Percentiles rank a stretch among this genome's conserved stretches.
phyloP scores from a whole-genome alignment of 352 stramenopile species.

The Phytophthora lateralis region DNA sequence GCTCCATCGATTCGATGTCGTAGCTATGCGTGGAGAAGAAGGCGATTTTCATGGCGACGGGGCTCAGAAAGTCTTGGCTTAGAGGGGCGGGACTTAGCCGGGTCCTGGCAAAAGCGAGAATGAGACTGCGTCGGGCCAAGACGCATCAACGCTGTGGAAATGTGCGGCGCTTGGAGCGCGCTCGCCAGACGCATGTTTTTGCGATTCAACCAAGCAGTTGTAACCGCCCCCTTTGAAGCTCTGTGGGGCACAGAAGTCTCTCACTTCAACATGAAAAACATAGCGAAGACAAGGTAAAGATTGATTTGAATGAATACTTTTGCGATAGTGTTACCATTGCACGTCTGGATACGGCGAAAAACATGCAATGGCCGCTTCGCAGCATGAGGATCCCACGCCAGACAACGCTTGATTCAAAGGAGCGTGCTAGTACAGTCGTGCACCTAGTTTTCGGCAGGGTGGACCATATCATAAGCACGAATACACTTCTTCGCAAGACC shows the following conservation, averaged over 20 bases:
- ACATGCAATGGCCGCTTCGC: constrained; percentile 15
- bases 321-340: constrained; percentile 4
- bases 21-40: constrained; percentile 83
- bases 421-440: no score
- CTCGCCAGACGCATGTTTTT: constrained; percentile 24
- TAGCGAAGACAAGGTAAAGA: neutral
- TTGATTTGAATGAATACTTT: constrained; percentile 7
- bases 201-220: neutral
- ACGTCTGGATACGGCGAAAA: no score
- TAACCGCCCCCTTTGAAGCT: neutral
- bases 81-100: neutral
- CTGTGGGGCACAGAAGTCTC: neutral
- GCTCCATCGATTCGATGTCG: constrained; percentile 67
- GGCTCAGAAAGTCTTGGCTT: neutral
- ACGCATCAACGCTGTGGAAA: no score
- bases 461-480: no score
- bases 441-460: no score
- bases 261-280: constrained; percentile 17
- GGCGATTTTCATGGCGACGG: constrained; percentile 57
- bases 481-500: no score
- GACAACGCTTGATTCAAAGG: constrained; percentile 7
- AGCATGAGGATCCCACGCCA: constrained; percentile 15
- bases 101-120: constrained; percentile 20
- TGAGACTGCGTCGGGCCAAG: constrained; percentile 1
- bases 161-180: constrained; percentile 1